Conservation (phyloP, 495 filamentous ascomycete species). For the Rhypophila decipiens region DNA sequence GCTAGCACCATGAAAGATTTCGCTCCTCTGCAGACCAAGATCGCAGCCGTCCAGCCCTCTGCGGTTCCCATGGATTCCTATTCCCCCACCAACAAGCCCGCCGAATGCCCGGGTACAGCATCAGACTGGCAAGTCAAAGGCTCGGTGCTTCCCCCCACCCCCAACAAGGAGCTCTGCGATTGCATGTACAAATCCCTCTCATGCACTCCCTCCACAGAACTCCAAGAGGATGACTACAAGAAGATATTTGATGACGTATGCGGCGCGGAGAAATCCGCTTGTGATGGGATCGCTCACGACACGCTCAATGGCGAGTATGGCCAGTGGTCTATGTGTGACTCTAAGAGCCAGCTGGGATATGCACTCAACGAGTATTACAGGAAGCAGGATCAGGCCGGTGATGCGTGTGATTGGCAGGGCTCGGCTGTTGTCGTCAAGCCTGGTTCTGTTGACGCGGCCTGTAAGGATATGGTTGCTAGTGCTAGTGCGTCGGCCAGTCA, state of each 20-base stretch:
- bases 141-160: slow-evolving; percentile 68
- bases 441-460: slow-evolving; percentile 8
- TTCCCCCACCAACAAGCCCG: slow-evolving; percentile 69
- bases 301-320: slow-evolving; percentile 71
- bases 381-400: slow-evolving; percentile 45
- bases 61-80: slow-evolving; percentile 60
- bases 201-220: slow-evolving; percentile 54
- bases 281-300: slow-evolving; percentile 67
- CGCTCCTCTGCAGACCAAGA: slow-evolving; percentile 61
- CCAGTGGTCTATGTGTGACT: slow-evolving; percentile 81
- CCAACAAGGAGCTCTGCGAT: slow-evolving; percentile 64
- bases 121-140: slow-evolving; percentile 61
- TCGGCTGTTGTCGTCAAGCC: slow-evolving; percentile 20
- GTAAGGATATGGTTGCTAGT: slow-evolving; percentile 36
- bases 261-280: slow-evolving; percentile 43
- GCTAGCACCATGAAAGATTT: slow-evolving; percentile 68
- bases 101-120: slow-evolving; percentile 63
- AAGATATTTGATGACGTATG: slow-evolving; percentile 73
- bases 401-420: slow-evolving; percentile 68
- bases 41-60: slow-evolving; percentile 62
- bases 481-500: slow-evolving; percentile 33
- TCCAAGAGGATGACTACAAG: slow-evolving; percentile 48
- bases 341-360: slow-evolving; percentile 71
- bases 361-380: slow-evolving; percentile 77
- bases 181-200: slow-evolving; percentile 71